phyloP scores from a whole-genome alignment of 1,284 basidiomycete species.

The Psilocybe mexicana region DNA sequence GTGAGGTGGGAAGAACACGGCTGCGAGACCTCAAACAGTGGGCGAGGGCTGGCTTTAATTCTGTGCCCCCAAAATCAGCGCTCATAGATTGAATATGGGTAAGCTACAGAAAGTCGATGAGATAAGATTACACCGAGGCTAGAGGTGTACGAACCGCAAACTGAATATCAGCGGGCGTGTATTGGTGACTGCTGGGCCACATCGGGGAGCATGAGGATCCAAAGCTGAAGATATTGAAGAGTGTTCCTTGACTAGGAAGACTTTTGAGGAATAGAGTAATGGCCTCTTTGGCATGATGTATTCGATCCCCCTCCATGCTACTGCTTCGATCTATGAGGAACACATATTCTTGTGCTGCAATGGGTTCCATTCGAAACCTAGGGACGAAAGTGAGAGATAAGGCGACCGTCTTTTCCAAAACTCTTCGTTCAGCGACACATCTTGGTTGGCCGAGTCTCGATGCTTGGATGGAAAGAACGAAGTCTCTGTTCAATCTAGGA shows the following conservation, averaged over 20 bases:
- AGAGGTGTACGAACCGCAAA: neutral
- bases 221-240: slow-evolving; percentile 8
- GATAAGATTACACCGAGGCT: neutral
- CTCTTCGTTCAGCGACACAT: slow-evolving; percentile 3
- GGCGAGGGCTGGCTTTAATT: neutral
- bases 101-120: neutral
- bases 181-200: slow-evolving; percentile 3
- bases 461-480: slow-evolving; percentile 4
- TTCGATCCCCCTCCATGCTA: slow-evolving; percentile 1
- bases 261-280: slow-evolving; percentile 6
- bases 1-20: neutral
- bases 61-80: slow-evolving; percentile 4
- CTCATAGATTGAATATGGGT: slow-evolving; percentile 1
- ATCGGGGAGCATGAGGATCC: neutral
- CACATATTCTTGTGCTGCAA: slow-evolving; percentile 3
- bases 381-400: slow-evolving; percentile 8
- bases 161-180: neutral
- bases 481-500: neutral
- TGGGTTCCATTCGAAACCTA: neutral
- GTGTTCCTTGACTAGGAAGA: slow-evolving; percentile 1
- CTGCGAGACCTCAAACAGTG: neutral
- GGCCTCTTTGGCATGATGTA: slow-evolving; percentile 7
- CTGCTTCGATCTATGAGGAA: slow-evolving; percentile 8
- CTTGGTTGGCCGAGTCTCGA: slow-evolving; percentile 3
- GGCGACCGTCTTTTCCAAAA: neutral